Conservation (phyloP, 1,284 basidiomycete genomes). For the Crucibulum parvulum region DNA sequence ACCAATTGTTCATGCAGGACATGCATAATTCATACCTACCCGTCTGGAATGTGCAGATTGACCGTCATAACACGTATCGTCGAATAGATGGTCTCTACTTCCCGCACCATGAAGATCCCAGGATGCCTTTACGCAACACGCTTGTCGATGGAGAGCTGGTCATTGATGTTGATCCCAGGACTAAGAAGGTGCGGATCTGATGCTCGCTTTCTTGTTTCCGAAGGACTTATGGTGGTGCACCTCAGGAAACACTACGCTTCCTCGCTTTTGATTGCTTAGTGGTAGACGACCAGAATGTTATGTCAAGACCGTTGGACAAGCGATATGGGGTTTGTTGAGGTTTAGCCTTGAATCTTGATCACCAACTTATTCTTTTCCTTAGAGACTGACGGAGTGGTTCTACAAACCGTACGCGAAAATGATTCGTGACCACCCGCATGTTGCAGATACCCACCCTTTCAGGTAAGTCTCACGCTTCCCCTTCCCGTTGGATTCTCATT, state of each 20-base stretch:
- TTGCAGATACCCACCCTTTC: conserved; percentile 78
- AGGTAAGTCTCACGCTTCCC: conserved; percentile 59
- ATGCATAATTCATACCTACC: neutral
- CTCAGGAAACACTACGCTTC: conserved; percentile 80
- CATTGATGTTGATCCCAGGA: conserved; percentile 83
- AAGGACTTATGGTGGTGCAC: neutral
- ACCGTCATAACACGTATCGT: conserved; percentile 92
- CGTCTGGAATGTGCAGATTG: conserved; percentile 70
- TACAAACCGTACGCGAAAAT: conserved; percentile 82
- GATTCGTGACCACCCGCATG: conserved; percentile 71
- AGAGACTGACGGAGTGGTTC: conserved; percentile 89
- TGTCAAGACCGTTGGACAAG: conserved; percentile 82
- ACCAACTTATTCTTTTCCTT: conserved; percentile 16
- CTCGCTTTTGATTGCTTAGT: conserved; percentile 96
- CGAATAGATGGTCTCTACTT: conserved; percentile 82
- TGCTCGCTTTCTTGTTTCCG: conserved; percentile 10
- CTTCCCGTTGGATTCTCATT: conserved; percentile 4
- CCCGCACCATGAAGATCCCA: conserved; percentile 81
- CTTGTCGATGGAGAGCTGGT: conserved; percentile 96
- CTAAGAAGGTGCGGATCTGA: conserved; percentile 58
- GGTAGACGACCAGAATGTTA: conserved; percentile 86
- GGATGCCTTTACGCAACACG: conserved; percentile 76
- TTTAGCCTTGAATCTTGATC: neutral
- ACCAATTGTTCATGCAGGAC: neutral
- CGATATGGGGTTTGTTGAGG: conserved; percentile 82